Evolutionary conservation across 441 rosid species (phyloP).

Genomic region (Adansonia madagascariensis): DNA sequence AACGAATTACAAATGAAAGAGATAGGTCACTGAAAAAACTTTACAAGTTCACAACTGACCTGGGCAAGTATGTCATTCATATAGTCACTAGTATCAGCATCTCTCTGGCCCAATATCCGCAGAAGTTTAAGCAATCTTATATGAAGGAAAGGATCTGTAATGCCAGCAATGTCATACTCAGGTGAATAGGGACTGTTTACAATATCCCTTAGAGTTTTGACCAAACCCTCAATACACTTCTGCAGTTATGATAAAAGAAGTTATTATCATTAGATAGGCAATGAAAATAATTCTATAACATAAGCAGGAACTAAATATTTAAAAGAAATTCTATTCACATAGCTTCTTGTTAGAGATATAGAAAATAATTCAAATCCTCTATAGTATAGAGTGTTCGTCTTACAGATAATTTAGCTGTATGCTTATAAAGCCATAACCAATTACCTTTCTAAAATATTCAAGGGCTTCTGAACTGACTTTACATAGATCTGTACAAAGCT

Average conservation of each 20-base stretch:
- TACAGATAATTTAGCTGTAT: slow-evolving; percentile 23
- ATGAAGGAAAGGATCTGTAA: slow-evolving; percentile 95
- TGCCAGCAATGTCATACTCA: slow-evolving; percentile 98
- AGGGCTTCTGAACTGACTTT: slow-evolving; percentile 85
- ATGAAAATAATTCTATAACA: neutral
- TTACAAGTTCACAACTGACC: slow-evolving; percentile 47
- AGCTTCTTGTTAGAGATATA: neutral
- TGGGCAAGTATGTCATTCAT: slow-evolving; percentile 99
- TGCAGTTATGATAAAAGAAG: slow-evolving; percentile 41
- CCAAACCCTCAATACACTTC: slow-evolving; percentile 91
- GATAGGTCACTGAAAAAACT: slow-evolving; percentile 20
- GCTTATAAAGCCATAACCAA: slow-evolving; percentile 24
- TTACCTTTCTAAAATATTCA: slow-evolving; percentile 88
- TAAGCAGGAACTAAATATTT: slow-evolving; percentile 3
- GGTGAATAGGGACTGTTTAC: slow-evolving; percentile 95
- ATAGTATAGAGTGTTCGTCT: slow-evolving; percentile 17
- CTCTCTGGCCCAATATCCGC: slow-evolving; percentile 92
- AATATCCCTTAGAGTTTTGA: slow-evolving; percentile 84
- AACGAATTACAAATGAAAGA: slow-evolving; percentile 1
- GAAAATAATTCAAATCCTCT: neutral
- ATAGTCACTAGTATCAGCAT: slow-evolving; percentile 85
- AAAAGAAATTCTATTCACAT: slow-evolving; percentile 14
- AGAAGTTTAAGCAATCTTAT: slow-evolving; percentile 87
- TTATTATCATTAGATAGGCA: slow-evolving; percentile 20
- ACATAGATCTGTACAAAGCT: slow-evolving; percentile 91